Percentiles rank a stretch among this genome's conserved stretches.
Conservation (phyloP, 768 basidiomycete species). For the Phallus indusiatus region DNA sequence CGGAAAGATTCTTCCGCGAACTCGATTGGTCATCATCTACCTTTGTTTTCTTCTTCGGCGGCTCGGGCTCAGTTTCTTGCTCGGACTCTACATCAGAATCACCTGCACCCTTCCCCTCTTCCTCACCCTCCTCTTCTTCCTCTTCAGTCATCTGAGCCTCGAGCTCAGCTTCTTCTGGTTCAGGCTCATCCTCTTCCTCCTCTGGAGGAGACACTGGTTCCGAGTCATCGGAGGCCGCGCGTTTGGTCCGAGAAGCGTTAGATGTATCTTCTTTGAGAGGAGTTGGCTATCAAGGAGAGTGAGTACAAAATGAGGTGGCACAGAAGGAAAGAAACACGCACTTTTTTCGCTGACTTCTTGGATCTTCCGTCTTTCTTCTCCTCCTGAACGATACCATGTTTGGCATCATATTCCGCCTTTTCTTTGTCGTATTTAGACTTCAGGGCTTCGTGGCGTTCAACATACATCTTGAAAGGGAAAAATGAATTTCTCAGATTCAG, state of each 20-base stretch:
- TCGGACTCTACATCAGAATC: conserved; percentile 11
- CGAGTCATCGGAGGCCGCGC: background rate
- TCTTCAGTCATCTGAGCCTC: background rate
- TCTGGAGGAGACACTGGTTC: background rate
- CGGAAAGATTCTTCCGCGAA: background rate
- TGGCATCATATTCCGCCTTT: conserved; percentile 56
- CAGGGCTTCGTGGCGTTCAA: conserved; percentile 39
- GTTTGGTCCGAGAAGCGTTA: background rate
- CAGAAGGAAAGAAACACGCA: background rate
- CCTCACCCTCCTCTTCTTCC: conserved; percentile 1
- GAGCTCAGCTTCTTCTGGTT: background rate
- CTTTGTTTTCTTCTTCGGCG: conserved; percentile 11
- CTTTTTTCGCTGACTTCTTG: conserved; percentile 22
- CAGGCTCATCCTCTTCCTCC: background rate
- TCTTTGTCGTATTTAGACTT: conserved; percentile 56
- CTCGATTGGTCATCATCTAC: background rate
- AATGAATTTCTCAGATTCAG: conserved; percentile 7
- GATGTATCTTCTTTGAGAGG: background rate
- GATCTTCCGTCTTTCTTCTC: conserved; percentile 15
- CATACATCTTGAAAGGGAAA: conserved; percentile 36
- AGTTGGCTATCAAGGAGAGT: background rate
- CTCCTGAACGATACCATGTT: conserved; percentile 21
- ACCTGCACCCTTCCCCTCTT: background rate
- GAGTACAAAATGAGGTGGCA: background rate
- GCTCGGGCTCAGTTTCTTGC: conserved; percentile 2